These are phyloP conservation scores for Tylopilus subfusipes DNA, from an alignment of 768 basidiomycete species.

Conservation along the genomic window DNA sequence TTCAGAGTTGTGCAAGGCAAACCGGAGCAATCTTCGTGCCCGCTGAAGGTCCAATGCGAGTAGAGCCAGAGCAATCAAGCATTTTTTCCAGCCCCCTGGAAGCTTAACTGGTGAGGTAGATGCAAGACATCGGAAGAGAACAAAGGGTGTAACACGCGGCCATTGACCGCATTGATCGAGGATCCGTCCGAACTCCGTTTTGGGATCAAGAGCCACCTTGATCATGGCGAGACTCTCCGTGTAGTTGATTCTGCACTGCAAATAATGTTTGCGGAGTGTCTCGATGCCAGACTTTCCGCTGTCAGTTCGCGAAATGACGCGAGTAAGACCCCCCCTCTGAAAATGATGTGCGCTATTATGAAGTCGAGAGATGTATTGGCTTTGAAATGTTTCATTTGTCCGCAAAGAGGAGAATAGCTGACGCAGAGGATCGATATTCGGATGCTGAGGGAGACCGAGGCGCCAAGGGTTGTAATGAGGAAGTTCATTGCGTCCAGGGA, in stretches of 20 bases:
- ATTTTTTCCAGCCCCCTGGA: slow-evolving; percentile 25
- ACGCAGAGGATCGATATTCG: not conserved
- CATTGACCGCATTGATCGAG: slow-evolving; percentile 29
- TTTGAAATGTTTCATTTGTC: not conserved
- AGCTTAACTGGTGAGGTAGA: slow-evolving; percentile 12
- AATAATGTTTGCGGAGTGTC: not conserved
- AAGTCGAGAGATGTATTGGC: not conserved
- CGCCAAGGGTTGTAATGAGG: not conserved
- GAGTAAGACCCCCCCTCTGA: not conserved
- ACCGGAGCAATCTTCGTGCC: not conserved
- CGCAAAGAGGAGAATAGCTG: not conserved
- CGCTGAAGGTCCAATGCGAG: not conserved
- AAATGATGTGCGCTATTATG: not conserved
- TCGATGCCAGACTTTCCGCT: slow-evolving; percentile 23
- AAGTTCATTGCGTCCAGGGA: not conserved
- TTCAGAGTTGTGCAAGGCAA: not conserved
- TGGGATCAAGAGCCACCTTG: slow-evolving; percentile 9
- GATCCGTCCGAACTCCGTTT: slow-evolving; percentile 8
- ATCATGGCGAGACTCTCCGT: not conserved
- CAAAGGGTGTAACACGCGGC: slow-evolving; percentile 32
- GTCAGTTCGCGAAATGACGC: not conserved
- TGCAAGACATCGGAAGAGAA: slow-evolving; percentile 30
- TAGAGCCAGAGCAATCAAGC: slow-evolving; percentile 26
- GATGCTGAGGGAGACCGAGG: too few relatives aligned
- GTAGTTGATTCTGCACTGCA: not conserved